Evolutionary conservation across 2,329 filamentous ascomycete species (phyloP).

Genomic region (Colletotrichum phormii): DNA sequence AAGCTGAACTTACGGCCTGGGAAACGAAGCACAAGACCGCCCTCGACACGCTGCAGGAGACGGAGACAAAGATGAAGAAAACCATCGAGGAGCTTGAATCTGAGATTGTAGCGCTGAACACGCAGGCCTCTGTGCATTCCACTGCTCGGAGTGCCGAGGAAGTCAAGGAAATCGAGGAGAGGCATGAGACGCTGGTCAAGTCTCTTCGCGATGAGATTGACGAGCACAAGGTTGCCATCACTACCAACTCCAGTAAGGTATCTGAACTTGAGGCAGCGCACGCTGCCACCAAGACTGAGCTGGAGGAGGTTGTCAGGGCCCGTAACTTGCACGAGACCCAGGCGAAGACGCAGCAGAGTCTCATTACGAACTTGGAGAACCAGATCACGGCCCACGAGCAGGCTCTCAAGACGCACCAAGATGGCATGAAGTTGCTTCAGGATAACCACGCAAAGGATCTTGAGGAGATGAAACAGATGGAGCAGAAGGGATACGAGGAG

Average conservation of each 20-base stretch:
- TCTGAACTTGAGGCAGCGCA: constrained; percentile 81
- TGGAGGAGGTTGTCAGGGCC: constrained; percentile 73
- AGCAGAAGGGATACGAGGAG: constrained; percentile 67
- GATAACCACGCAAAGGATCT: constrained; percentile 63
- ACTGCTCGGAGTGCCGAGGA: constrained; percentile 54
- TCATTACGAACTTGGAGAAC: constrained; percentile 65
- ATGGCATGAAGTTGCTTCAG: constrained; percentile 62
- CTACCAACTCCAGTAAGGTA: constrained; percentile 75
- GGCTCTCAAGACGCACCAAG: constrained; percentile 65
- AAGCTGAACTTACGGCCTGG: constrained; percentile 80
- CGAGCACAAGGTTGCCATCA: constrained; percentile 81
- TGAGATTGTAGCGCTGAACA: constrained; percentile 65
- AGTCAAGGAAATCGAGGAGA: constrained; percentile 60
- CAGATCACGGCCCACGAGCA: constrained; percentile 71
- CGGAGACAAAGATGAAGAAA: constrained; percentile 77
- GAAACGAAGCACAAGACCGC: constrained; percentile 79
- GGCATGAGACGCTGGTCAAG: constrained; percentile 70
- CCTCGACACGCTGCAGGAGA: constrained; percentile 76
- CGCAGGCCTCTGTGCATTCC: constrained; percentile 58
- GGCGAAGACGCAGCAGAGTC: constrained; percentile 56
- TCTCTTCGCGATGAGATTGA: constrained; percentile 80
- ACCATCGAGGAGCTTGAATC: constrained; percentile 81
- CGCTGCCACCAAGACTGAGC: constrained; percentile 71
- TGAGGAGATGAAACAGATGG: constrained; percentile 58
- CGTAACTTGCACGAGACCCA: constrained; percentile 64